A percentile compares a stretch with the other conserved stretches of the same genome.
These are phyloP conservation scores for Leucoagaricus sp. DNA, from an alignment of 1,284 basidiomycete genomes.

Conservation along the genomic window DNA sequence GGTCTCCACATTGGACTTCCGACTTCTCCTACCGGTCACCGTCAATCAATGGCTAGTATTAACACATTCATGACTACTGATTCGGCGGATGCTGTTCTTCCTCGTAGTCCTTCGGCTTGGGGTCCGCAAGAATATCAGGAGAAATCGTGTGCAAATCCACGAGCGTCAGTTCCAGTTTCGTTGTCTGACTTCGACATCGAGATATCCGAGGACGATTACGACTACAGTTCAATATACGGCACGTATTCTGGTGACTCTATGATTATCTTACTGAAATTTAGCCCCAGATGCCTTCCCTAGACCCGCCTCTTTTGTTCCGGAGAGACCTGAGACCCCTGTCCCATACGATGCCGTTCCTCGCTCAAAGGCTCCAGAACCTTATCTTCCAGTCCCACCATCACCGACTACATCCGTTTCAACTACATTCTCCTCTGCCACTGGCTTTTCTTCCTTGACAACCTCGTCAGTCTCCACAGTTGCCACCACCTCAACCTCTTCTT, in stretches of 20 bases:
- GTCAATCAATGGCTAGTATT: conserved; percentile 58
- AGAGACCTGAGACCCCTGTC: conserved; percentile 30
- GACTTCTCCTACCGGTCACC: conserved; percentile 32
- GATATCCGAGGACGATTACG: conserved; percentile 46
- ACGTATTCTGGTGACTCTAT: conserved; percentile 41
- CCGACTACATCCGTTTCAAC: conserved; percentile 31
- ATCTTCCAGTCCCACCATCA: conserved; percentile 20
- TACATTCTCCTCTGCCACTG: conserved; percentile 24
- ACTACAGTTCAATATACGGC: conserved; percentile 27
- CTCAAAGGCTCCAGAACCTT: conserved; percentile 10
- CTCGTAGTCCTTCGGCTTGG: conserved; percentile 25
- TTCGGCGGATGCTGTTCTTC: conserved; percentile 57
- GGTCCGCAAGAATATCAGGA: conserved; percentile 10
- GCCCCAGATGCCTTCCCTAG: conserved; percentile 41
- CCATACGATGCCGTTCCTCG: conserved; percentile 2
- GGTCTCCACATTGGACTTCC: conserved; percentile 45
- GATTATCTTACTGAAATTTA: conserved; percentile 18
- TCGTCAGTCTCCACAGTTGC: conserved; percentile 23
- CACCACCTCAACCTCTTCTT: conserved; percentile 23
- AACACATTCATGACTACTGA: conserved; percentile 58
- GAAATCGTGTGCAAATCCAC: conserved; percentile 15
- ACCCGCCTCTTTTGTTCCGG: conserved; percentile 30
- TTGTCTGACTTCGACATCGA: conserved; percentile 43
- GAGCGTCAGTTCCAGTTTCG: conserved; percentile 35
- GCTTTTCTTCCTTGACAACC: conserved; percentile 26